These are phyloP conservation scores for Rubroboletus pulcherrimus DNA, from an alignment of 768 basidiomycete genomes.

Conservation along the genomic window DNA sequence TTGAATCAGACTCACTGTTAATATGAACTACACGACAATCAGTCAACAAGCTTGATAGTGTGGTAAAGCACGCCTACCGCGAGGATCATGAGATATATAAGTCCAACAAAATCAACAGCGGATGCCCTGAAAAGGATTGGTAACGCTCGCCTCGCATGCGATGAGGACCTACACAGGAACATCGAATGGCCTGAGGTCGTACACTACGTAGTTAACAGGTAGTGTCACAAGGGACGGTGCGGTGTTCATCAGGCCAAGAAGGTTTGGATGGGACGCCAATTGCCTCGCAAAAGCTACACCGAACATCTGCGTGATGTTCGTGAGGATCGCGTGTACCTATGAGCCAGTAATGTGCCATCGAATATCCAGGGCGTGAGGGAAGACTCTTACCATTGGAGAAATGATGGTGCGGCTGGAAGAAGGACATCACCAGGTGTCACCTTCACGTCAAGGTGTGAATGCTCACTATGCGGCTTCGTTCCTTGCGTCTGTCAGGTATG, in stretches of 20 bases:
- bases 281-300: slow-evolving; percentile 30
- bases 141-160: background rate
- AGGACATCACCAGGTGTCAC: slow-evolving; percentile 1
- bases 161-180: slow-evolving; percentile 46
- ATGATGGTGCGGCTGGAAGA: slow-evolving; percentile 19
- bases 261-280: slow-evolving; percentile 26
- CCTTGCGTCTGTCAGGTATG: slow-evolving; percentile 46
- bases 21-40: slow-evolving; percentile 19
- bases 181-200: slow-evolving; percentile 56
- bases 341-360: background rate
- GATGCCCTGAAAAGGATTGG: slow-evolving; percentile 38
- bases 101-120: slow-evolving; percentile 50
- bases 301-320: slow-evolving; percentile 37
- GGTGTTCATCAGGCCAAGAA: slow-evolving; percentile 36
- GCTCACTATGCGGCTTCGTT: slow-evolving; percentile 60
- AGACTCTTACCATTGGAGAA: slow-evolving; percentile 5
- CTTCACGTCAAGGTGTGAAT: background rate
- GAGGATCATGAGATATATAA: slow-evolving; percentile 46
- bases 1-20: slow-evolving; percentile 20
- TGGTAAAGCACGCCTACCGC: slow-evolving; percentile 14
- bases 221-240: slow-evolving; percentile 49
- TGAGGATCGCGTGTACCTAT: slow-evolving; percentile 33
- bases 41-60: slow-evolving; percentile 1
- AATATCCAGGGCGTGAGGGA: background rate
- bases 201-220: slow-evolving; percentile 46